Percentiles rank a stretch among this genome's conserved stretches.
phyloP scores from a whole-genome alignment of 2,329 filamentous ascomycete species.

The Chaetomiaceae sp. region DNA sequence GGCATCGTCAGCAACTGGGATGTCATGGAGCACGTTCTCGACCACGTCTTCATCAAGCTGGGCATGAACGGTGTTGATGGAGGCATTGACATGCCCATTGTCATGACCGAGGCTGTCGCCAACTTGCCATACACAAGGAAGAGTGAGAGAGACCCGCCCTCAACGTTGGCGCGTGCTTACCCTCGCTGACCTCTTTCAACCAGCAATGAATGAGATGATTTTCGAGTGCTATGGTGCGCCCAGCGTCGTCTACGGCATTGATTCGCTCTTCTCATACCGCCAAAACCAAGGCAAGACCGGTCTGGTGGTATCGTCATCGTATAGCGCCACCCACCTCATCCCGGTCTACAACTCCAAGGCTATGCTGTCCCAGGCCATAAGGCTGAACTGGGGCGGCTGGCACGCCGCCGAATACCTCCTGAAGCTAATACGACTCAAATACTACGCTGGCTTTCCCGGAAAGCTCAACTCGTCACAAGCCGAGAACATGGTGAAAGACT shows the following conservation, averaged over 20 bases:
- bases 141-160: conserved; percentile 59
- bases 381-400: conserved; percentile 90
- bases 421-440: conserved; percentile 85
- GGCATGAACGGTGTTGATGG: conserved; percentile 73
- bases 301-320: conserved; percentile 83
- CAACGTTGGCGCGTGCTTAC: background rate
- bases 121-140: conserved; percentile 84
- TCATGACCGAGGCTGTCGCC: conserved; percentile 93
- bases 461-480: conserved; percentile 83
- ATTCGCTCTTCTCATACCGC: conserved; percentile 91
- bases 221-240: conserved; percentile 95
- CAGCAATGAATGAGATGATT: conserved; percentile 94
- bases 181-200: conserved; percentile 20
- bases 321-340: conserved; percentile 91
- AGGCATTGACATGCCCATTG: conserved; percentile 73
- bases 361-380: conserved; percentile 74
- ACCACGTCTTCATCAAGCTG: conserved; percentile 91
- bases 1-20: conserved; percentile 97
- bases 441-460: conserved; percentile 71
- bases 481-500: conserved; percentile 78
- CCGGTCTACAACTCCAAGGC: conserved; percentile 85
- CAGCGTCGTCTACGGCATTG: conserved; percentile 87
- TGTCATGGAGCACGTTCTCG: conserved; percentile 87
- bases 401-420: conserved; percentile 87
- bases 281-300: conserved; percentile 87